Evolutionary conservation across 1,284 basidiomycete genomes (phyloP), one percentile per base, ranked within the genome.

Genomic region (Trametes versicolor): DNA sequence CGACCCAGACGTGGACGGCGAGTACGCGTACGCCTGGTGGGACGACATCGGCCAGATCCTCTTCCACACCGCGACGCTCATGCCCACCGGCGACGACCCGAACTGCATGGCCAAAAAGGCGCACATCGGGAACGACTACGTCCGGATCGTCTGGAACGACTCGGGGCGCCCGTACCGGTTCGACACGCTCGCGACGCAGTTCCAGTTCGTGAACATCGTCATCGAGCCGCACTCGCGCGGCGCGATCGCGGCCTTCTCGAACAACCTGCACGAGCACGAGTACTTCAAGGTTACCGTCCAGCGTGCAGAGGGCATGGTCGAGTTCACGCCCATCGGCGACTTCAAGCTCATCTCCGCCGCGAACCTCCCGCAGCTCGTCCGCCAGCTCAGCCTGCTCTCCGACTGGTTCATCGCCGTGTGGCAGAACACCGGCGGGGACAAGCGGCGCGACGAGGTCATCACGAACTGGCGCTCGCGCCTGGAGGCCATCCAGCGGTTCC

Each of bases 21-120:
- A 99, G 77, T 97, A 96, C 74, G 94, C 96, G 0, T 99, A 99
- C 74, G 96, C 97, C 0, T 99, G 97, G 97, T 97, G 96, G 92
- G 96, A 99, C 78, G 96, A 98, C 74, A 97, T 98, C 50, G 91
- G 93, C 19, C 98, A 99, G 76, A 89, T 98, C 64, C 85, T 98
- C 58, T 99, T 95, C 78, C 98, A 99, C 78, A 93, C 96, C 0
- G 94, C 97, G 2, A 99, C 98, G 1, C 89, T 99, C 80, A 99
- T 99, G 98, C 98, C 98, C 2, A 92, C 89, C 58, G 78, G 82
- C n/a, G 75, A 84, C 7, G 77, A 85, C 60, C 92, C 96, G 74
- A 83, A 87, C 56, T 90, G 85, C 74, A 90, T 87, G 65, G 85
- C 88, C 82, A 99, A 99, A 82, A 98, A 98, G 78, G 85, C 91